Base-by-base conservation (phyloP, 2,329 filamentous ascomycete species). In the Lasiodiplodia theobromae region DNA sequence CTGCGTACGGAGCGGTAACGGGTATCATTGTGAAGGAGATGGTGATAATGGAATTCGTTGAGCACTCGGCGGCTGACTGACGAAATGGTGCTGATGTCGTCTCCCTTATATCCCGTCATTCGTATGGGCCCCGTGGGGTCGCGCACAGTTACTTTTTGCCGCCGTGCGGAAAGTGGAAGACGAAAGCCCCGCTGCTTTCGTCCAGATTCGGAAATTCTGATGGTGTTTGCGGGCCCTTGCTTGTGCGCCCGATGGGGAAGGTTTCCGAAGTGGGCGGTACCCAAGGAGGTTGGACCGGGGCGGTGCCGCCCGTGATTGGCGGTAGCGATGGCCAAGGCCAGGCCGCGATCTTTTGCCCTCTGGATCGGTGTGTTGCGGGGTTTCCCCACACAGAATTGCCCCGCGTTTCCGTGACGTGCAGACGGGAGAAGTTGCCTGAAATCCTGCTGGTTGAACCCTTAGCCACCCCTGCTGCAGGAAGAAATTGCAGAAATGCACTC, bases 1-100 rank as follows among this genome's bases (percentile, higher is more conserved):
- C 70, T 10, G 74, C 74, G 65, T 77, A 76, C 3, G 76, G 74
- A 18, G 71, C 51, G 49, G 62, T 54, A 10, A 54, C 14, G 51
- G 62, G 34, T 54, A 66, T 58, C 65, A 52, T 67, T 40, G 34
- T 12, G 52, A 12, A 51, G 5, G 8, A 16, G 5, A 21, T n/a
- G 38, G n/a, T 38, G 44, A 51, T 3, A 47, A 14, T 49, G 23
- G 34, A 23, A n/a, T 44, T 21, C 7, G 58, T 34, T 21, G 58
- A 63, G 58, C 58, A 63, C 58, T 51, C 40, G 58, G 34, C 11
- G 44, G 58, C 44, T 63, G 58, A 44, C 12, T 23, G 58, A 23
- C 18, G 25, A 23, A 51, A 23, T 12, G 7, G 40, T 18, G 40
- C 58, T 51, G 58, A 12, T 51, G 18, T 44, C 49, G 44, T 21